phyloP scores from a whole-genome alignment of 176 grass and related monocot genomes.

The Calamus simplicifolius region DNA sequence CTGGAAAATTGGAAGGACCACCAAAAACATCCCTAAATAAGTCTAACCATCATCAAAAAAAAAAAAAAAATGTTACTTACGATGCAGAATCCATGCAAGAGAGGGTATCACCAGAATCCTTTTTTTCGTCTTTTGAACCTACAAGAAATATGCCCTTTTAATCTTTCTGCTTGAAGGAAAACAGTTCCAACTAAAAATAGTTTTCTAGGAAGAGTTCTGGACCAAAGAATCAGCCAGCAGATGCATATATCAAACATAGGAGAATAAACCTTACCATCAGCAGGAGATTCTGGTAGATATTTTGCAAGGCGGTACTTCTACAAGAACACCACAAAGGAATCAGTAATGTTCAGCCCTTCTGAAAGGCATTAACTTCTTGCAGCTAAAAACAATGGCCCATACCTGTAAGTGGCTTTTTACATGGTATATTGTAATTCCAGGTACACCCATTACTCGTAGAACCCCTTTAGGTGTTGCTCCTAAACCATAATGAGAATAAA shows the following conservation, averaged over 20 bases:
- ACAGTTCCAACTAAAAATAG: not conserved
- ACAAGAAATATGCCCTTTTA: slow-evolving; percentile 15
- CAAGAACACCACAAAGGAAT: slow-evolving; percentile 8
- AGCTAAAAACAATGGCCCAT: slow-evolving; percentile 12
- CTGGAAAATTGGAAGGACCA: no score
- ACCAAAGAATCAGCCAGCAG: no score
- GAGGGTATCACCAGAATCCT: slow-evolving; percentile 64
- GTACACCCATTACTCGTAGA: slow-evolving; percentile 92
- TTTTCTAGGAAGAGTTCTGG: no score
- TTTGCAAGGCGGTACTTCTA: slow-evolving; percentile 98
- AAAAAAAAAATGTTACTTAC: slow-evolving; percentile 39
- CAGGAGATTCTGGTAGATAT: slow-evolving; percentile 85
- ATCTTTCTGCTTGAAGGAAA: not conserved
- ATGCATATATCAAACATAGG: slow-evolving; percentile 10
- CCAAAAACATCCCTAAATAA: not conserved
- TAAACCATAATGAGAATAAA: slow-evolving; percentile 27
- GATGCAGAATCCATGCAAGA: slow-evolving; percentile 66
- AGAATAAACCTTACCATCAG: slow-evolving; percentile 59
- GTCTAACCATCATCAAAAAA: not conserved
- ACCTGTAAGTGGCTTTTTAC: slow-evolving; percentile 99
- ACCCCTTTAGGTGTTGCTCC: slow-evolving; percentile 99
- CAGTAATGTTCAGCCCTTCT: no score
- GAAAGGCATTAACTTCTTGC: slow-evolving; percentile 1
- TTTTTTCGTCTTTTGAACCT: slow-evolving; percentile 90
- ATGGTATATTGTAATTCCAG: slow-evolving; percentile 96